Evolutionary conservation across 345 rosid genomes (phyloP), one percentile per base, ranked within the genome.

Genomic region (Moringa oleifera): DNA sequence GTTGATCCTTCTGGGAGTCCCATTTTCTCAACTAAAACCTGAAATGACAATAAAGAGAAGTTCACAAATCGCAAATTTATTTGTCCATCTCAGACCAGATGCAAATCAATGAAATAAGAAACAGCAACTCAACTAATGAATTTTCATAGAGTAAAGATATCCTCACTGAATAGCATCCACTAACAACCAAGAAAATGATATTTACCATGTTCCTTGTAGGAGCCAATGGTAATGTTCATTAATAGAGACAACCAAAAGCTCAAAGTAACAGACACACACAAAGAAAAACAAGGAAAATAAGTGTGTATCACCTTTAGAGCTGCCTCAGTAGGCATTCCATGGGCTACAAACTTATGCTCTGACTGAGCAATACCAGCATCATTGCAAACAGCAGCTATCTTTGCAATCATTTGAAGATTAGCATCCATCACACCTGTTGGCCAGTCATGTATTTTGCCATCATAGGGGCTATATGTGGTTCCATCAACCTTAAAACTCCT

Each of bases 11-110:
- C 78, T 6, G 85, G 87, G 10, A 75, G 62, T 18, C 89, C 89
- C 93, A 86, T 86, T 73, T 86, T 84, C 77, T 86, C 89, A 68
- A 82, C 89, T 53, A 86, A 77, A 59, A 82, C 88, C 94, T 87
- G 76, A 55, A 61, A 62, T 8, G 36, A 65, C 33, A 50, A 49
- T n/a, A 20, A 28, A 52, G 9, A 25, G 18, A 20, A 33, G 31
- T 16, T 25, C 8, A 47, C 33, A 36, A 28, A 31, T 21, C 23
- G 9, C 25, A 18, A 41, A 45, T 12, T 55, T 52, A 15, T 20
- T 45, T 51, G n/a, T 25, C 31, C 23, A 51, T 52, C 54, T 4
- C 51, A 31, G 68, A n/a, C n/a, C 55, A 53, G 41, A 23, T 57
- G 54, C 36, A 25, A n/a, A n/a, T n/a, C 9, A 64, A 47, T 47